Base-by-base conservation (phyloP, 2,329 filamentous ascomycete genomes). In the Acrocalymma vagum region DNA sequence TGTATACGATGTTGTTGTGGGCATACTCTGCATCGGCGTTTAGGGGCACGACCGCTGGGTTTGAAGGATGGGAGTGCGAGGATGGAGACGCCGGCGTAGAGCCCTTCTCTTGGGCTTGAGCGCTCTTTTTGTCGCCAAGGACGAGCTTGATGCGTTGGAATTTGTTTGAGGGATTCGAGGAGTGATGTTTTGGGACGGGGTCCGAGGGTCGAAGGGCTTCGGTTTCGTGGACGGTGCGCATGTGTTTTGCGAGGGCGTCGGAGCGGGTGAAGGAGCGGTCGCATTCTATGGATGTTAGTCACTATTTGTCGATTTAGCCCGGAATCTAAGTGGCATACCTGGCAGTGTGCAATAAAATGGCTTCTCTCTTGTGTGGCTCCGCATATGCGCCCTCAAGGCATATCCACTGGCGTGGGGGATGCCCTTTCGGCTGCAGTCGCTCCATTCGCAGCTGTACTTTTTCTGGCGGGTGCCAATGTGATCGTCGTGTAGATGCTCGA, bases 401-500 rank as follows among this genome's bases (percentile, higher is more conserved):
- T 99, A 99, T 3, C 90, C 94, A 62, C 91, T 96, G 1, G 93
- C 93, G 72, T 99, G 94, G 13, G 90, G 85, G 71, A 94, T 84
- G 45, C 91, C 90, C 74, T 96, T 97, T 48, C 92, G 78, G 37
- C 79, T 81, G 69, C 94, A 99, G 54, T 93, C 93, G 45, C 82
- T 84, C 94, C 94, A 99, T 72, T 97, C 93, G 72, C 94, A 99
- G n/a, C 90, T 91, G 69, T 97, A 97, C 70, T 94, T 96, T 74
- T 95, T 96, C 74, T 94, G 89, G 38, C 92, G 84, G 47, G 86
- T 90, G 64, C 94, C 90, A 62, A 97, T 96, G 71, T 99, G 94
- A 43, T 93, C 90, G 62, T 91, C 87, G 72, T 97, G 93, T 27
- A 79, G 71, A 56, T 79, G 77, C 43, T 72, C 65, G 35, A 79